These are phyloP conservation scores for Cryomyces minteri DNA, from an alignment of 495 filamentous ascomycete species.

Conservation along the genomic window DNA sequence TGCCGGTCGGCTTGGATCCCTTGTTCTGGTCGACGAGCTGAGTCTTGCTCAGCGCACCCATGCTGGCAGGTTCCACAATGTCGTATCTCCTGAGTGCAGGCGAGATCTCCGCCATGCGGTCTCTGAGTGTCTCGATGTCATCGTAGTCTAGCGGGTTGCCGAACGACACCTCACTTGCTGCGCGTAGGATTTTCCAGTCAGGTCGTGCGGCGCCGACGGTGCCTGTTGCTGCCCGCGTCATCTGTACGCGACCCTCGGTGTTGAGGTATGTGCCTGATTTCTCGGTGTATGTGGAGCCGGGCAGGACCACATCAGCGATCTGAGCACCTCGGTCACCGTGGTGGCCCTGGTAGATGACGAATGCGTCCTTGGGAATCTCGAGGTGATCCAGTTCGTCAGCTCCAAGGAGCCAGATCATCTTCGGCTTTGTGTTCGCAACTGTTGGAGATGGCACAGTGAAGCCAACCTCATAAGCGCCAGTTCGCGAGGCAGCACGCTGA, in stretches of 20 bases:
- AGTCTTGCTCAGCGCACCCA: constrained; percentile 61
- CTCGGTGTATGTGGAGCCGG: constrained; percentile 89
- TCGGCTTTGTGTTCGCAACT: constrained; percentile 66
- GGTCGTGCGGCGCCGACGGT: constrained; percentile 77
- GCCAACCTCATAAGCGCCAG: constrained; percentile 86
- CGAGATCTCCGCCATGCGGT: constrained; percentile 89
- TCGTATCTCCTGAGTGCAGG: constrained; percentile 81
- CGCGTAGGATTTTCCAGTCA: constrained; percentile 97
- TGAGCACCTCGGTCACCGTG: constrained; percentile 89
- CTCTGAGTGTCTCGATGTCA: constrained; percentile 66
- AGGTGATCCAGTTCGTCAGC: constrained; percentile 70
- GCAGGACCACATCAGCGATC: constrained; percentile 83
- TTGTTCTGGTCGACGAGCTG: constrained; percentile 94
- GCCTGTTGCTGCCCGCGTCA: constrained; percentile 72
- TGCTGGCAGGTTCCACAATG: constrained; percentile 58
- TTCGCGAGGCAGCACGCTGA: constrained; percentile 78
- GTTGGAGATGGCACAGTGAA: constrained; percentile 66
- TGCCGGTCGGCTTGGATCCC: constrained; percentile 45
- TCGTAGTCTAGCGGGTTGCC: constrained; percentile 78
- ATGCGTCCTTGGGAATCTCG: constrained; percentile 83
- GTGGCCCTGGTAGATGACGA: constrained; percentile 96
- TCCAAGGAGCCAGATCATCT: constrained; percentile 92
- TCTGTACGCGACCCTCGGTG: constrained; percentile 88
- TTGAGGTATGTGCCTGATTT: constrained; percentile 95
- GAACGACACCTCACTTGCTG: constrained; percentile 66